Evolutionary conservation across 352 stramenopile genomes (phyloP).

Genomic region (Thalassiosira mediterranea): DNA sequence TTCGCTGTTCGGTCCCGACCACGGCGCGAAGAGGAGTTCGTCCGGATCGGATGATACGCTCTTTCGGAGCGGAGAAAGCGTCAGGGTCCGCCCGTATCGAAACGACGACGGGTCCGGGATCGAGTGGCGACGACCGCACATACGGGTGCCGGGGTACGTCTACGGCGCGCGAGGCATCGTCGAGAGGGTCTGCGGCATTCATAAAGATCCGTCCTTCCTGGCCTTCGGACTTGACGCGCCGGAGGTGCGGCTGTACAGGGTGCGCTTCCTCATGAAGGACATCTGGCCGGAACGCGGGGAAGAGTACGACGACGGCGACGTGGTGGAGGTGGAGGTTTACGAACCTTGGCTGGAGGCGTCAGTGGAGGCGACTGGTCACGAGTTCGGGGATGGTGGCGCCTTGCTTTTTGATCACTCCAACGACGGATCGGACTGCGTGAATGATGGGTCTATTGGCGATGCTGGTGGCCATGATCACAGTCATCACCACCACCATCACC

Average conservation of each 20-base stretch:
- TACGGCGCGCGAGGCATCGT: slow-evolving; percentile 70
- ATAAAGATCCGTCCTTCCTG: slow-evolving; percentile 68
- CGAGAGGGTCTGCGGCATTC: slow-evolving; percentile 53
- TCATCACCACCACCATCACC: no score
- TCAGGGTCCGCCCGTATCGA: slow-evolving; percentile 57
- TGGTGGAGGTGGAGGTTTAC: slow-evolving; percentile 74
- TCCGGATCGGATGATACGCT: slow-evolving; percentile 15
- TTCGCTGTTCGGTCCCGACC: no score
- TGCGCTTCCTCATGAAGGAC: slow-evolving; percentile 60
- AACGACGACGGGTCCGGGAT: slow-evolving; percentile 29
- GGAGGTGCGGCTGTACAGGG: slow-evolving; percentile 64
- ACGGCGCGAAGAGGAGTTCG: no score
- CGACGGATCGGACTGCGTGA: slow-evolving; percentile 38
- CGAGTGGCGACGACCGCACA: slow-evolving; percentile 68
- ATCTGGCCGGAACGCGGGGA: slow-evolving; percentile 73
- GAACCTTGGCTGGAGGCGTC: slow-evolving; percentile 65
- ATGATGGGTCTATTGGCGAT: slow-evolving; percentile 37
- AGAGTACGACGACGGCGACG: no score
- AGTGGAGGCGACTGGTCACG: slow-evolving; percentile 29
- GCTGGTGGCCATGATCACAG: slow-evolving; percentile 55
- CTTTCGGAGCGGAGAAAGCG: slow-evolving; percentile 61
- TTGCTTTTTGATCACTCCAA: slow-evolving; percentile 46
- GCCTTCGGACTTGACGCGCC: slow-evolving; percentile 61
- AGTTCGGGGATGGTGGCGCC: slow-evolving; percentile 40
- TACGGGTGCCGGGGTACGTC: slow-evolving; percentile 79